Percentiles rank a stretch among this genome's conserved stretches.
Conservation (phyloP, 2,329 filamentous ascomycete species). For the Aspergillus fumigatus region DNA sequence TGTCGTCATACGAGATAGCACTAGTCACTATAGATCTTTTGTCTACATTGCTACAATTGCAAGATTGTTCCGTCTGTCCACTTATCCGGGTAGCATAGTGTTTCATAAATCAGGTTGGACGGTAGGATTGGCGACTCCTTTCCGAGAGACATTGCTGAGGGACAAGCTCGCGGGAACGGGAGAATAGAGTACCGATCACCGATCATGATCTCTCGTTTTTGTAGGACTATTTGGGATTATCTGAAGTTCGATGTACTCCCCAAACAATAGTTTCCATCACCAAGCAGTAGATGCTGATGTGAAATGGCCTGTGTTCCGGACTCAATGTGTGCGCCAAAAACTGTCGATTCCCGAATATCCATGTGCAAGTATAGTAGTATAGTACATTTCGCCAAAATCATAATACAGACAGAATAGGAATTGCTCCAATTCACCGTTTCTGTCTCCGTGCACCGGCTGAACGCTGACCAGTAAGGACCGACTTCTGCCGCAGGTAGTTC, state of each 20-base stretch:
- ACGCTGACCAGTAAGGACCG: conserved; percentile 36
- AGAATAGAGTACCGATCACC: not conserved
- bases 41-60: not conserved
- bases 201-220: not conserved
- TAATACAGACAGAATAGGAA: conserved; percentile 8
- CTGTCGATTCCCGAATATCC: conserved; percentile 7
- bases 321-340: not conserved
- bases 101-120: not conserved
- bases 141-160: not conserved
- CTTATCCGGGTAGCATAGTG: not conserved
- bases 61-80: not conserved
- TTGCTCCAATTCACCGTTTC: conserved; percentile 14
- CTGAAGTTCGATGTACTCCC: not conserved
- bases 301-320: conserved; percentile 4
- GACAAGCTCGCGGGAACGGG: not conserved
- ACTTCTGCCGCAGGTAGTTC: conserved; percentile 56
- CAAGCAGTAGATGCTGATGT: not conserved
- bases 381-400: conserved; percentile 25
- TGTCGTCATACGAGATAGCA: not conserved
- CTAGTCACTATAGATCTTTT: not conserved
- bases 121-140: not conserved
- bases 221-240: not conserved
- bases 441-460: conserved; percentile 10
- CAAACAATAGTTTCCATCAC: not conserved
- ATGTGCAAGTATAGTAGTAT: conserved; percentile 29